A percentile compares a stretch with the other conserved stretches of the same genome.
Evolutionary conservation across 495 filamentous ascomycete genomes (phyloP).

Genomic region (Neurospora sp.): DNA sequence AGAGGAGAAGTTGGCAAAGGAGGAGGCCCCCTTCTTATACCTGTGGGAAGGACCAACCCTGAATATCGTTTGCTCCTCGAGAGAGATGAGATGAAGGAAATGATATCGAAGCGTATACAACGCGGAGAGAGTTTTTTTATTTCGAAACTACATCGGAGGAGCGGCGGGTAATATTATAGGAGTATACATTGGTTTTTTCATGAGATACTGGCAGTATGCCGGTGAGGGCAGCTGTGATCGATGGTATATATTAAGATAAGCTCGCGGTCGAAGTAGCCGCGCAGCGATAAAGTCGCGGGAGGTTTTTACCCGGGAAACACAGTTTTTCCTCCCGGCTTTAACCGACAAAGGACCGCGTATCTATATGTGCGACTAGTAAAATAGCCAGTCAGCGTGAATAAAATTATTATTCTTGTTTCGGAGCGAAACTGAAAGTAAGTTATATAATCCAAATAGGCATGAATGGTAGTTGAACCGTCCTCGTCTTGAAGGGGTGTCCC

Average conservation of each 20-base stretch:
- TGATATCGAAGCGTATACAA: neutral
- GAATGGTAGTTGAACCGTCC: neutral
- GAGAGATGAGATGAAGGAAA: neutral
- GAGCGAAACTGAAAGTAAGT: neutral
- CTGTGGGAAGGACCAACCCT: neutral
- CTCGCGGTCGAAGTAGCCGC: neutral
- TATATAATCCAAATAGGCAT: neutral
- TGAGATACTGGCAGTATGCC: no score
- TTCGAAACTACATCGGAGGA: neutral
- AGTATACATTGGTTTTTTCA: no score
- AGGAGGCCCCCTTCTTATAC: neutral
- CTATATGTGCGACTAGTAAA: neutral
- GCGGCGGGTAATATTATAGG: no score
- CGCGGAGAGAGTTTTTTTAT: neutral
- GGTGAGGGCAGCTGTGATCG: no score
- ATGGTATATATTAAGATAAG: neutral
- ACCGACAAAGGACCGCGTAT: neutral
- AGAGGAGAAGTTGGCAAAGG: neutral
- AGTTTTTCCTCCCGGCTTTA: neutral
- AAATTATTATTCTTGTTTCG: neutral
- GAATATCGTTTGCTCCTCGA: neutral
- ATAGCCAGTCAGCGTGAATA: neutral
- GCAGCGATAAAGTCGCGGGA: neutral
- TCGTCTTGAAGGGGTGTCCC: neutral
- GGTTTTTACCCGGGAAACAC: neutral